Base-by-base conservation (phyloP, 495 filamentous ascomycete species). In the Geoglossum glabrum region DNA sequence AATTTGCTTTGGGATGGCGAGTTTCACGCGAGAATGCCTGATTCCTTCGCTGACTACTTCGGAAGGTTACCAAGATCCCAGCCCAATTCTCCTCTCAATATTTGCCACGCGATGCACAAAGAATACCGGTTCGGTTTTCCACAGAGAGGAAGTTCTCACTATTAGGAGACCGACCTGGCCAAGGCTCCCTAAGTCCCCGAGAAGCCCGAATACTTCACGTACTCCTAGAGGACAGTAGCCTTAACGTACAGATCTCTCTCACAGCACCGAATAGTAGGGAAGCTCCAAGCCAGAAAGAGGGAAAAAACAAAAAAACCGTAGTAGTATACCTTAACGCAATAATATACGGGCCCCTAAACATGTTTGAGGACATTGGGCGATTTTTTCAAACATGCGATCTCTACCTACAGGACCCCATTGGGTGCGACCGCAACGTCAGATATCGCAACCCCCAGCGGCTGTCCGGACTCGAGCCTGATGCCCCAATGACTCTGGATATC, bases 361-460 rank as follows among this genome's bases (percentile, higher is more conserved):
- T 67, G 0, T 68, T 64, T 47, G 68, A 70, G 0, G 56, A 65
- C 10, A 51, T 74, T 43, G 67, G 69, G 11, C 36, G 54, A 2
- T 74, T 64, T 40, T 63, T 73, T 15, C 57, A 65, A 4, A 59
- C 64, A 1, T 62, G 66, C 33, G 63, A 65, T 0, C 47, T 68
- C 1, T 72, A 68, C 57, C 56, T 76, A 13, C 73, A 75, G 58
- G 69, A 74, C 52, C 73, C 73, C 7, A 13, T 34, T 1, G 45
- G 43, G 6, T 71, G 69, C 49, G 27, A 66, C 25, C 38, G 51
- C 11, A 62, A 74, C 27, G 65, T 68, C 1, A 62, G 28, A 28
- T 76, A 75, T 58, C 67, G 62, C 30, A 76, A 76, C 59, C 73
- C 73, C 3, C 73, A 76, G 21, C 59, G 66, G 13, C 64, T 75